These are phyloP conservation scores for Pezicula radicicola DNA, from an alignment of 2,329 filamentous ascomycete species.

Conservation along the genomic window DNA sequence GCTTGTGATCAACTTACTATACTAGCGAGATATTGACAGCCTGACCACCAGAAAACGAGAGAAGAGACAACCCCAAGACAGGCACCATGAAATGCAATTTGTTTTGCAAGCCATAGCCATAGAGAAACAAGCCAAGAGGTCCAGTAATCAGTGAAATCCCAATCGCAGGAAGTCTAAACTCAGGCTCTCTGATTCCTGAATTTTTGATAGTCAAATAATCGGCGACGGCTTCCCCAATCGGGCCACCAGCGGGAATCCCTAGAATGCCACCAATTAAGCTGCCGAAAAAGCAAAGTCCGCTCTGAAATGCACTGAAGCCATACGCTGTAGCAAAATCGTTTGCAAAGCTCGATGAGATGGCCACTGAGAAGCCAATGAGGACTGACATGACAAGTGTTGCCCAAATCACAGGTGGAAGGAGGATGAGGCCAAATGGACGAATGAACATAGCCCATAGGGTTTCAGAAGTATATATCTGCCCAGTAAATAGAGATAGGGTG, in stretches of 20 bases:
- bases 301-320: conserved; percentile 41
- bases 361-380: conserved; percentile 53
- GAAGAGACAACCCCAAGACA: conserved; percentile 7
- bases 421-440: conserved; percentile 46
- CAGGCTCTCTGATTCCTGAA: conserved; percentile 20
- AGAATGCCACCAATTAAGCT: conserved; percentile 44
- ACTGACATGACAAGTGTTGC: conserved; percentile 50
- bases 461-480: conserved; percentile 39
- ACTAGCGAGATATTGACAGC: conserved; percentile 17
- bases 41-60: conserved; percentile 13
- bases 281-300: conserved; percentile 48
- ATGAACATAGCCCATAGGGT: conserved; percentile 43
- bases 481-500: conserved; percentile 37
- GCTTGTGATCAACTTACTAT: background rate
- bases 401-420: conserved; percentile 52
- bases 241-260: conserved; percentile 48
- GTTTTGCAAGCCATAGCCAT: conserved; percentile 31
- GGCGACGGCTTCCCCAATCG: conserved; percentile 25
- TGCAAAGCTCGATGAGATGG: conserved; percentile 49
- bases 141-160: conserved; percentile 25
- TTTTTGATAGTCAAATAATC: conserved; percentile 21
- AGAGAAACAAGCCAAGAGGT: conserved; percentile 29
- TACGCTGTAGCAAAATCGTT: conserved; percentile 37
- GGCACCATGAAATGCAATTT: conserved; percentile 16
- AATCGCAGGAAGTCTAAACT: conserved; percentile 26